Evolutionary conservation across 768 basidiomycete genomes (phyloP).

Genomic region (Pisolithus sp.): DNA sequence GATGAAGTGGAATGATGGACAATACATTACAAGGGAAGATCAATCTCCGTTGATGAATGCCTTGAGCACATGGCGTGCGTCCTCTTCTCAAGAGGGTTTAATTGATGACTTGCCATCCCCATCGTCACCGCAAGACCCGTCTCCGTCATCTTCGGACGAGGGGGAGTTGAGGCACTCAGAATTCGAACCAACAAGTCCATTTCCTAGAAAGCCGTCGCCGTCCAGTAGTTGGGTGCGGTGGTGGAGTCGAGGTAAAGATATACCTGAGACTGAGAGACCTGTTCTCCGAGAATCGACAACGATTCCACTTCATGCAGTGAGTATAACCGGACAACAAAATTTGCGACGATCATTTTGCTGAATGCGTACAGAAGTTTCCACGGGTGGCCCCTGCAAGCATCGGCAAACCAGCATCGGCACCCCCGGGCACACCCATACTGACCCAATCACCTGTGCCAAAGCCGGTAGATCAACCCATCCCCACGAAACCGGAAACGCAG

Average conservation of each 20-base stretch:
- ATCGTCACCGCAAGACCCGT: slow-evolving; percentile 24
- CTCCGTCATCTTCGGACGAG: slow-evolving; percentile 12
- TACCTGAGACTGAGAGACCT: slow-evolving; percentile 17
- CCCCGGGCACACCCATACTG: slow-evolving; percentile 39
- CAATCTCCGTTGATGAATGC: slow-evolving; percentile 71
- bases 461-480: slow-evolving; percentile 18
- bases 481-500: slow-evolving; percentile 6
- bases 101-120: slow-evolving; percentile 9
- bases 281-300: slow-evolving; percentile 19
- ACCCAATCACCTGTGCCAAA: slow-evolving; percentile 17
- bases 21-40: slow-evolving; percentile 76
- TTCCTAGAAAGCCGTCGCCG: slow-evolving; percentile 34
- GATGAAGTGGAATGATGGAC: slow-evolving; percentile 62
- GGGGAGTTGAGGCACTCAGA: slow-evolving; percentile 30
- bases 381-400: background rate
- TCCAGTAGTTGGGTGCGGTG: slow-evolving; percentile 77
- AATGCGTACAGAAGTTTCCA: slow-evolving; percentile 8
- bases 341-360: background rate
- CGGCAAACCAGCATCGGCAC: slow-evolving; percentile 35
- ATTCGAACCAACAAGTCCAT: slow-evolving; percentile 33
- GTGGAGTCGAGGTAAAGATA: slow-evolving; percentile 66
- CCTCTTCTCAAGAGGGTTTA: slow-evolving; percentile 22
- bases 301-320: slow-evolving; percentile 19
- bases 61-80: slow-evolving; percentile 61
- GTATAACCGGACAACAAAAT: background rate